Percentiles rank a stretch among this genome's conserved stretches.
phyloP scores from a whole-genome alignment of 1,139 yeast species.

The Hyphopichia khmerensis region DNA sequence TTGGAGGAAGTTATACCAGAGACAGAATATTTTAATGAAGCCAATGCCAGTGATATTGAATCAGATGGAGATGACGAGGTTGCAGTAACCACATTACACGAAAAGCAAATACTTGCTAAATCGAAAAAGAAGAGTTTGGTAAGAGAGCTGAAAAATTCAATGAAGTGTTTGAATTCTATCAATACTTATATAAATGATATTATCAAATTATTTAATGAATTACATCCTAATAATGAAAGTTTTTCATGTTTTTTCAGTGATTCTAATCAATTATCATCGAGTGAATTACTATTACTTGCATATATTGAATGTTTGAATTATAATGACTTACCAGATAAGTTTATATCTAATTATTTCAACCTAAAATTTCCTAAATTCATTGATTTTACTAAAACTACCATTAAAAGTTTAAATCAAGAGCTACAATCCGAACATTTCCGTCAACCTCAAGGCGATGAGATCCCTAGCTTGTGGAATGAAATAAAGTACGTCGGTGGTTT shows the following conservation, averaged over 20 bases:
- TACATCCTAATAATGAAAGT: slow-evolving; percentile 6
- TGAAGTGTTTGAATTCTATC: slow-evolving; percentile 48
- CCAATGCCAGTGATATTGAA: slow-evolving; percentile 13
- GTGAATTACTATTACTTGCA: slow-evolving; percentile 32
- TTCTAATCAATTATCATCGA: slow-evolving; percentile 7
- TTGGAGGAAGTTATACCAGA: slow-evolving; percentile 14
- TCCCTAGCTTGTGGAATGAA: slow-evolving; percentile 40
- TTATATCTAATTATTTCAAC: slow-evolving; percentile 31
- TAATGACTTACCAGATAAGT: slow-evolving; percentile 44
- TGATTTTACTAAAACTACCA: slow-evolving; percentile 2
- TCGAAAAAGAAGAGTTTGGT: slow-evolving; percentile 41
- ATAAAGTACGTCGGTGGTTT: slow-evolving; percentile 19
- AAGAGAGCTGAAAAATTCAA: slow-evolving; percentile 50
- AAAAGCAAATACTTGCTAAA: slow-evolving; percentile 43
- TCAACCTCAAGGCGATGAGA: slow-evolving; percentile 25
- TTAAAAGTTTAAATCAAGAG: slow-evolving; percentile 2
- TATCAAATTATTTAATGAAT: slow-evolving; percentile 15
- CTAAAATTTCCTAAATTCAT: slow-evolving; percentile 25
- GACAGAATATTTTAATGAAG: slow-evolving; percentile 30
- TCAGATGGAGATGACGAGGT: slow-evolving; percentile 29
- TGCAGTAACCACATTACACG: slow-evolving; percentile 52
- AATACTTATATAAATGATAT: slow-evolving; percentile 31
- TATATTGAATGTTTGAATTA: slow-evolving; percentile 36
- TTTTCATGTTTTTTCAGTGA: slow-evolving; percentile 15
- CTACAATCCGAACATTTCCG: slow-evolving; percentile 13